Base-by-base conservation (phyloP, 202 grass and related monocot genomes). In the Zizania palustris region DNA sequence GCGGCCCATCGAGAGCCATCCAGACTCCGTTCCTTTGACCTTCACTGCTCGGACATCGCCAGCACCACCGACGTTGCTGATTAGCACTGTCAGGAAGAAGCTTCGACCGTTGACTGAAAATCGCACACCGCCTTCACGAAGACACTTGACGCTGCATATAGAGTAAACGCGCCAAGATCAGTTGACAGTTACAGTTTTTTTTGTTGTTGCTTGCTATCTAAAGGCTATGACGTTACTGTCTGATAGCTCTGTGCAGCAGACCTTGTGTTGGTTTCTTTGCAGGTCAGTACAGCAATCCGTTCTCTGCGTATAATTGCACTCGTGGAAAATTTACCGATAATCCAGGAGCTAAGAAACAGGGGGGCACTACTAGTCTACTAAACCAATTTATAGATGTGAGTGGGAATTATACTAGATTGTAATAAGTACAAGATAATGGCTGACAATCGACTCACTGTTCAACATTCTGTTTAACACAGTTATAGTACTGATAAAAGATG, bases 1-100 rank as follows among this genome's bases (percentile, higher is more conserved):
- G 46, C 96, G 92, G 53, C 87, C 92, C 96, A 99, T 99, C 0
- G 90, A 70, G 56, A 99, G 83, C 96, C 96, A 99, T 15, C 96
- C 96, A 3, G 83, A 93, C 28, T 79, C 82, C n/a, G 87, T 89
- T 61, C 92, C 87, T 87, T 99, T 99, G 68, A 96, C 82, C 54
- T 99, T 99, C 70, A 99, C 92, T 40, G 85, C 84, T 12, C 53
- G 85, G 37, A 96, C 67, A 80, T 99, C 92, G 0, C 96, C 96
- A 1, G 90, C 92, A 1, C 96, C 96, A 12, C 91, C 96, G 28
- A 96, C 96, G 5, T 99, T 99, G 85, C 92, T 96, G 59, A 99
- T 87, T 57, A 99, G 85, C 9, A 99, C 89, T 0, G 85, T 87
- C 43, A 89, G 75, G 83, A 98, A 95, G 85, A 93, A 93, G 36